A percentile compares a stretch with the other conserved stretches of the same genome.
These are phyloP conservation scores for Pelargonium australe DNA, from an alignment of 441 rosid genomes.

Conservation along the genomic window DNA sequence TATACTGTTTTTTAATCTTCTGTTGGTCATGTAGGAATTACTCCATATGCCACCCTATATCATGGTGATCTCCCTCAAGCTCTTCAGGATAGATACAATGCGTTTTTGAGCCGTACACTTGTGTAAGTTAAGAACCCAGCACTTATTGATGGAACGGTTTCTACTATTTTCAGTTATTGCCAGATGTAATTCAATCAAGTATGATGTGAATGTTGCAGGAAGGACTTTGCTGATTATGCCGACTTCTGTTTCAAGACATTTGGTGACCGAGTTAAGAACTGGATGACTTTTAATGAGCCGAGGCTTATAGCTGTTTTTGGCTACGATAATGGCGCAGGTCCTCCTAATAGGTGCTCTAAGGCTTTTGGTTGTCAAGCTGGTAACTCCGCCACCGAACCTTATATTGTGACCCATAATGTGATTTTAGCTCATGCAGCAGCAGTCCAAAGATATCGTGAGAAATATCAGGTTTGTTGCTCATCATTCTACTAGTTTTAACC, in stretches of 20 bases:
- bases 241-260: slow-evolving; percentile 83
- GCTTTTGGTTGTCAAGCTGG: slow-evolving; percentile 70
- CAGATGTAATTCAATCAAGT: no score
- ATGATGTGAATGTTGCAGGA: slow-evolving; percentile 32
- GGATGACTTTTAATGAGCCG: slow-evolving; percentile 95
- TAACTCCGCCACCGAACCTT: slow-evolving; percentile 82
- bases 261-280: slow-evolving; percentile 86
- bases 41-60: slow-evolving; percentile 77
- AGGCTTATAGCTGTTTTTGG: slow-evolving; percentile 85
- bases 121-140: slow-evolving; percentile 44
- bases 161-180: neutral
- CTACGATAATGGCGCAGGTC: slow-evolving; percentile 68
- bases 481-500: neutral
- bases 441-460: slow-evolving; percentile 63
- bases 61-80: slow-evolving; percentile 85
- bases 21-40: slow-evolving; percentile 48
- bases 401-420: slow-evolving; percentile 70
- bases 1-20: neutral
- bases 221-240: slow-evolving; percentile 78
- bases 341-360: slow-evolving; percentile 85
- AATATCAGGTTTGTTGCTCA: slow-evolving; percentile 47
- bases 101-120: slow-evolving; percentile 49
- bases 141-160: neutral
- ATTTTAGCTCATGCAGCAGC: slow-evolving; percentile 78
- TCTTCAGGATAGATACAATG: slow-evolving; percentile 65